A percentile compares a stretch with the other conserved stretches of the same genome.
These are phyloP conservation scores for Nelumbo lutea DNA, from an alignment of 164 flowering plant species.

Conservation along the genomic window DNA sequence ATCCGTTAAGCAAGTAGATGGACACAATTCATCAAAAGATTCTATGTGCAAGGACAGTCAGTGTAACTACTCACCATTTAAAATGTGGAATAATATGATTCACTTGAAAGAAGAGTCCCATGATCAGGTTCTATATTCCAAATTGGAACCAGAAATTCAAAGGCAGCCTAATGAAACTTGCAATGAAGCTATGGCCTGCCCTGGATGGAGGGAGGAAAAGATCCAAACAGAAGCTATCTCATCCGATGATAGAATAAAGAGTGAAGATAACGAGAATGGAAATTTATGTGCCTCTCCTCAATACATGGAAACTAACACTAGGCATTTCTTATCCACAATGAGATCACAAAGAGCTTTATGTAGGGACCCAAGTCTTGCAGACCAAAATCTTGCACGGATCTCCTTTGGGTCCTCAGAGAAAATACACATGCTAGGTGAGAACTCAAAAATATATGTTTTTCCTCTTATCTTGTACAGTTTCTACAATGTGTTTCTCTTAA, in stretches of 20 bases:
- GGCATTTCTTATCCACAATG: conserved; percentile 10
- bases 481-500: not conserved
- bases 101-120: conserved; percentile 6
- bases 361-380: conserved; percentile 7
- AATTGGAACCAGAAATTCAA: conserved; percentile 10
- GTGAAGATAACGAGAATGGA: conserved; percentile 15
- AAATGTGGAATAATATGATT: not conserved
- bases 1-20: conserved; percentile 1
- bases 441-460: not conserved
- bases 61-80: conserved; percentile 6
- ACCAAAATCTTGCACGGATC: conserved; percentile 2
- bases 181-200: not conserved
- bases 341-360: conserved; percentile 28
- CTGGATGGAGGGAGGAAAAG: conserved; percentile 2
- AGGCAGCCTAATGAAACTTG: not conserved
- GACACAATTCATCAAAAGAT: conserved; percentile 8
- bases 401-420: conserved; percentile 10
- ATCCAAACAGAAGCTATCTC: conserved; percentile 2
- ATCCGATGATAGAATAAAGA: conserved; percentile 6
- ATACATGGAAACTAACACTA: conserved; percentile 8
- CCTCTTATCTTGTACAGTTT: not conserved
- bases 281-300: conserved; percentile 12
- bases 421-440: conserved; percentile 25
- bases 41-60: conserved; percentile 2
- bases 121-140: conserved; percentile 6